phyloP scores from a whole-genome alignment of 202 grass and related monocot species.

The Schoenoplectus tabernaemontani region DNA sequence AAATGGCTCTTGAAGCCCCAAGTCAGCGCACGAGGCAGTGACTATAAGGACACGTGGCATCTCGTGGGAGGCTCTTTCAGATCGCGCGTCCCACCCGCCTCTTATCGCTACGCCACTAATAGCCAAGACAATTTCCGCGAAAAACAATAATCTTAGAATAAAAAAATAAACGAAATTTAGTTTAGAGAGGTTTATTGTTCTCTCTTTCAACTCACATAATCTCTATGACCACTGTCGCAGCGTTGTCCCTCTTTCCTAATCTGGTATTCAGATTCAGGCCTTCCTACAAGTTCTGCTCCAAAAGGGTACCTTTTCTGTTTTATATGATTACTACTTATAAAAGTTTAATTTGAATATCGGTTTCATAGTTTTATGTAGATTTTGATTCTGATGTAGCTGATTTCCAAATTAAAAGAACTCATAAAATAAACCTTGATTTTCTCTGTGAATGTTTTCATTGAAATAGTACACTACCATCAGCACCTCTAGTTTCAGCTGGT shows the following conservation, averaged over 20 bases:
- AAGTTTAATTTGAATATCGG: not conserved
- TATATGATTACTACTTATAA: not conserved
- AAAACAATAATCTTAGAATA: not conserved
- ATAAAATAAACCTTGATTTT: not conserved
- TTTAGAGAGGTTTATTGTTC: not conserved
- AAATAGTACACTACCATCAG: not conserved
- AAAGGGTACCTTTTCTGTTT: constrained; percentile 48
- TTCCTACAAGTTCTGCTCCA: constrained; percentile 43
- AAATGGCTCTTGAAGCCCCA: constrained; percentile 28
- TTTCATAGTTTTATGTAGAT: not conserved
- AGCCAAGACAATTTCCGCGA: constrained; percentile 10
- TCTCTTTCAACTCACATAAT: not conserved
- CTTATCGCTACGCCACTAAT: constrained; percentile 44
- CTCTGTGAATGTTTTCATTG: not conserved
- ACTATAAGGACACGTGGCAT: constrained; percentile 40
- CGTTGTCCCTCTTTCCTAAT: constrained; percentile 54
- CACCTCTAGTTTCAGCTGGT: not conserved
- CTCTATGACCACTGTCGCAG: constrained; percentile 74
- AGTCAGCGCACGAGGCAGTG: not conserved
- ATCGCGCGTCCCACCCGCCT: constrained; percentile 52
- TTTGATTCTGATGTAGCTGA: not conserved
- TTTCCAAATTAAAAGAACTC: not conserved
- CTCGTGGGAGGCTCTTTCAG: constrained; percentile 48
- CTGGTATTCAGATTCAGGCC: constrained; percentile 67
- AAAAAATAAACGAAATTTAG: not conserved